Conservation (phyloP, 2,329 filamentous ascomycete species). For the Tolypocladium paradoxum region DNA sequence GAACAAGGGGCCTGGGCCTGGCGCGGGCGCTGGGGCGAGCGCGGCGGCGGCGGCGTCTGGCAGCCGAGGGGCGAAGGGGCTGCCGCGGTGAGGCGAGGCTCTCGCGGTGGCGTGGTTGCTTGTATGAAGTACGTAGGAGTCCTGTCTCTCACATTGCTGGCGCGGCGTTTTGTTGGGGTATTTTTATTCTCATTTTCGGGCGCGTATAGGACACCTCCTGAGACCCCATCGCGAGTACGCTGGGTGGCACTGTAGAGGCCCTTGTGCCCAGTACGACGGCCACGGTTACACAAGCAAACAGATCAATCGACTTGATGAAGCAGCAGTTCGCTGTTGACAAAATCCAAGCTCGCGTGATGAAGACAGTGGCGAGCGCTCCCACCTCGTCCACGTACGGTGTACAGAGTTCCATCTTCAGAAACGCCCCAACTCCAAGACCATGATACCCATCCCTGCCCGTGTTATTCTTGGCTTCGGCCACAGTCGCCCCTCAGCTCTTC, state of each 20-base stretch:
- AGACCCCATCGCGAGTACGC: background rate
- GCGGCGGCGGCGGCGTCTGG: slow-evolving; percentile 1
- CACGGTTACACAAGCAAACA: background rate
- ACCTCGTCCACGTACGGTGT: background rate
- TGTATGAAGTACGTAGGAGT: background rate
- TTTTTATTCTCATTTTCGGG: background rate
- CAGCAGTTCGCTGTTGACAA: background rate
- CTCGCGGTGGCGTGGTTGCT: background rate
- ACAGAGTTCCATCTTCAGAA: background rate
- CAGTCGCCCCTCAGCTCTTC: slow-evolving; percentile 29
- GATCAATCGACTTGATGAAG: background rate
- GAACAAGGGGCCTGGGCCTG: slow-evolving; percentile 42
- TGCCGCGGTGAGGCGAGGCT: slow-evolving; percentile 11
- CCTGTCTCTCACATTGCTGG: background rate
- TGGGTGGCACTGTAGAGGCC: background rate
- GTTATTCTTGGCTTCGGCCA: background rate
- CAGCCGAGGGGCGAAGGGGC: slow-evolving; percentile 4
- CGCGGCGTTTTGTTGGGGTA: background rate
- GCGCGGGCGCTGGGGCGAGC: slow-evolving; percentile 8
- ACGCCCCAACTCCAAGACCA: background rate
- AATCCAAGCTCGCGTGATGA: background rate
- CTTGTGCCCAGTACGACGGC: background rate
- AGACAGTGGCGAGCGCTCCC: background rate
- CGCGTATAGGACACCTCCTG: background rate
- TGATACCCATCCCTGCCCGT: background rate